Percentiles rank a stretch among this genome's conserved stretches.
phyloP scores from a whole-genome alignment of 495 filamentous ascomycete species.

The Podospora pseudoanserina region DNA sequence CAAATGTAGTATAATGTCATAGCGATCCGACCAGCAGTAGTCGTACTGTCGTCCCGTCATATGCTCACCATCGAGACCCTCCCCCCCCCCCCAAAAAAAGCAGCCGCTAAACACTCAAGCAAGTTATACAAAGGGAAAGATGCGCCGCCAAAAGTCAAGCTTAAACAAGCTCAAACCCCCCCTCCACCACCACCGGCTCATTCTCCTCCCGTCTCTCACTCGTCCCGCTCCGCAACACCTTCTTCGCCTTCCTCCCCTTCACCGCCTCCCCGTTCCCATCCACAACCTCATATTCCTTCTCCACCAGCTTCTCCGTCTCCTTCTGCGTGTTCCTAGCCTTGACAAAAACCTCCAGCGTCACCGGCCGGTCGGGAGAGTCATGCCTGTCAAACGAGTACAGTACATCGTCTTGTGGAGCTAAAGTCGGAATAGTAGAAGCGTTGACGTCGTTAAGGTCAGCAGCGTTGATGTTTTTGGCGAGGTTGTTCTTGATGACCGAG shows the following conservation, averaged over 20 bases:
- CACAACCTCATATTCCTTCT: slow-evolving; percentile 48
- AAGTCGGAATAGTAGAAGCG: slow-evolving; percentile 15
- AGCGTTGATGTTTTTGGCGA: slow-evolving; percentile 29
- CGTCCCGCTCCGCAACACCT: slow-evolving; percentile 11
- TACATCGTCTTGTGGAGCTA: slow-evolving; percentile 34
- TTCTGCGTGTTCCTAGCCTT: slow-evolving; percentile 33
- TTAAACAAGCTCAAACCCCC: slow-evolving; percentile 47
- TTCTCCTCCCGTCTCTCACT: background rate
- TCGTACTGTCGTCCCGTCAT: too few species aligned
- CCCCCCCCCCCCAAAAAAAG: too few species aligned
- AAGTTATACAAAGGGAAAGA: too few species aligned
- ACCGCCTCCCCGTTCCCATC: slow-evolving; percentile 43
- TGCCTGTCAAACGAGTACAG: slow-evolving; percentile 45
- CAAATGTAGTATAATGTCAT: too few species aligned
- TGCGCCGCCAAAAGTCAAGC: too few species aligned
- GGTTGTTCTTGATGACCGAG: slow-evolving; percentile 14
- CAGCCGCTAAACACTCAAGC: too few species aligned
- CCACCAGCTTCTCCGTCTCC: slow-evolving; percentile 45
- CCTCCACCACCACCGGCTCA: slow-evolving; percentile 34
- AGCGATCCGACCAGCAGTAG: too few species aligned
- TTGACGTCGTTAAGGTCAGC: slow-evolving; percentile 31
- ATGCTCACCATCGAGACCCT: too few species aligned
- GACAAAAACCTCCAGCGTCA: slow-evolving; percentile 44
- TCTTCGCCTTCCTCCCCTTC: slow-evolving; percentile 41
- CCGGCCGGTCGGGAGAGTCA: slow-evolving; percentile 36